Percentiles rank a stretch among this genome's conserved stretches.
Evolutionary conservation across 768 basidiomycete genomes (phyloP).

Genomic region (Suillus weaverae): DNA sequence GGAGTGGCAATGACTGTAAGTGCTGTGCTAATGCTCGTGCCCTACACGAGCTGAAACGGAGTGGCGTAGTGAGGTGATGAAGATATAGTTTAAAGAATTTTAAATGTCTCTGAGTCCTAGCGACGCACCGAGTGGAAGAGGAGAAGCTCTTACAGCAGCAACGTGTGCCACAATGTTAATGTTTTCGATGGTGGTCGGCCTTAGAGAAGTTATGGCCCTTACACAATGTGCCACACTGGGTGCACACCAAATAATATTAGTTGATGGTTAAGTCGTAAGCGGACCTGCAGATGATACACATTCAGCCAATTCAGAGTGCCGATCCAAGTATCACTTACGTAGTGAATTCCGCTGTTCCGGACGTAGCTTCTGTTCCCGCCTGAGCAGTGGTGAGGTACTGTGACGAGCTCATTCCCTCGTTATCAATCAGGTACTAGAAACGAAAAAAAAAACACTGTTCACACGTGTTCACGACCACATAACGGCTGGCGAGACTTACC

Average conservation of each 20-base stretch:
- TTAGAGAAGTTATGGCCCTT: not conserved
- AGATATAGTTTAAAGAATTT: not conserved
- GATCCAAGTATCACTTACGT: constrained; percentile 41
- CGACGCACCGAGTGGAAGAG: not conserved
- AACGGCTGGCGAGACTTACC: constrained; percentile 28
- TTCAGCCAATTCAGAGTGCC: not conserved
- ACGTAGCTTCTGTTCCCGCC: constrained; percentile 63
- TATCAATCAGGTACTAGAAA: constrained; percentile 49
- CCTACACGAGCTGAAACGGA: not conserved
- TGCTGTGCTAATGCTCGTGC: not conserved
- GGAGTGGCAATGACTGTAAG: not conserved
- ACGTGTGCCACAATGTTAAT: not conserved
- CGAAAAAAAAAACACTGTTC: not conserved
- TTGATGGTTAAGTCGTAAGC: constrained; percentile 48
- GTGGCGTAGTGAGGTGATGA: not conserved
- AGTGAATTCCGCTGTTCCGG: constrained; percentile 52
- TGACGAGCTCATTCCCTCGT: constrained; percentile 45
- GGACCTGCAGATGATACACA: constrained; percentile 32
- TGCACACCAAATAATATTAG: constrained; percentile 22
- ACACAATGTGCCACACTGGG: not conserved
- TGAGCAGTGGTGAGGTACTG: constrained; percentile 61
- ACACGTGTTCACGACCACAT: not conserved
- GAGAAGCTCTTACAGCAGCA: not conserved
- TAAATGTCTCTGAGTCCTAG: not conserved
- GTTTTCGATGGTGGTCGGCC: not conserved